These are phyloP conservation scores for Euphorbia peplus DNA, from an alignment of 345 rosid species.

Conservation along the genomic window DNA sequence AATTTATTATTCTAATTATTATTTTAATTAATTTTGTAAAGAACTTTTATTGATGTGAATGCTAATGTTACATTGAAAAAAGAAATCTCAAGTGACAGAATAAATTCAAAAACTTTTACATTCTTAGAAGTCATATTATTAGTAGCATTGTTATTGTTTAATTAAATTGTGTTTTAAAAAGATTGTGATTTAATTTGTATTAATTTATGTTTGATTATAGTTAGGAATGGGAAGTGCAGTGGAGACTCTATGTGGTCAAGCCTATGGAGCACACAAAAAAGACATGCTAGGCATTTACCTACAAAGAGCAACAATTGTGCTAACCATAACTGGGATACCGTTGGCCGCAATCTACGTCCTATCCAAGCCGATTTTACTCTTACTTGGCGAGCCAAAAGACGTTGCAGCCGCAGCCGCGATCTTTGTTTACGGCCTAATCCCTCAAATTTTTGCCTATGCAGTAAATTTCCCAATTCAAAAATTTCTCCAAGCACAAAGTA, in stretches of 20 bases:
- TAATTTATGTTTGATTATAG: not conserved
- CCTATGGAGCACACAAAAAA: constrained; percentile 23
- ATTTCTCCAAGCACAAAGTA: constrained; percentile 29
- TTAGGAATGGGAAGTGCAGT: constrained; percentile 32
- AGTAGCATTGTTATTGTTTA: too few relatives aligned
- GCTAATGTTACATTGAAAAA: too few relatives aligned
- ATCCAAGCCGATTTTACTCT: constrained; percentile 20
- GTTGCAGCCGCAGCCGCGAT: constrained; percentile 18
- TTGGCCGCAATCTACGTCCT: constrained; percentile 15
- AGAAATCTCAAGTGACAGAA: too few relatives aligned
- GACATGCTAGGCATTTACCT: constrained; percentile 25
- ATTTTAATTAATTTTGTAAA: too few relatives aligned
- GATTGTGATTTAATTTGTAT: not conserved
- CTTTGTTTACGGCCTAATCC: constrained; percentile 28
- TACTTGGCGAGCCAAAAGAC: constrained; percentile 15
- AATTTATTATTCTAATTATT: too few relatives aligned
- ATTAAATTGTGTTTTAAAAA: too few relatives aligned
- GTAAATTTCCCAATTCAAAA: constrained; percentile 28
- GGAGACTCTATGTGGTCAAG: constrained; percentile 31
- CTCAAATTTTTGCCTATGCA: constrained; percentile 25
- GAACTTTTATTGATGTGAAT: too few relatives aligned
- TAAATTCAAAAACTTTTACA: too few relatives aligned
- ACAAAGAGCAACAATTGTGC: constrained; percentile 22
- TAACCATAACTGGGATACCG: constrained; percentile 19
- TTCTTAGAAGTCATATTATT: too few relatives aligned